phyloP scores from a whole-genome alignment of 164 flowering plant genomes.

The Brasenia schreberi region DNA sequence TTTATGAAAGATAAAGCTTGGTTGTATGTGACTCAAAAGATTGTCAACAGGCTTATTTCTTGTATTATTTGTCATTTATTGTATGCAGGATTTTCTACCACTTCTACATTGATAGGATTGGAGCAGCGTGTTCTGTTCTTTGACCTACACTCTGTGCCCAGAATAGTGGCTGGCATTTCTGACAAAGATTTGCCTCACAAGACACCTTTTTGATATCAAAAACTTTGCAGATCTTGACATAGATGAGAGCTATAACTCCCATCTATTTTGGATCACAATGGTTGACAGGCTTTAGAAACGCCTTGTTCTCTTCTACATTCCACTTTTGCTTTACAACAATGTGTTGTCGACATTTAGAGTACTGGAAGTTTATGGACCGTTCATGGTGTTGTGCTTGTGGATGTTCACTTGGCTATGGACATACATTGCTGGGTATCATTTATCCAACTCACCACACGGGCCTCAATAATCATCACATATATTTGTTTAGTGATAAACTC shows the following conservation, averaged over 20 bases:
- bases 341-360: conserved; percentile 80
- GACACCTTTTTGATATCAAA: conserved; percentile 60
- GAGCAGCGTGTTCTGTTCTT: conserved; percentile 84
- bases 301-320: conserved; percentile 69
- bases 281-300: conserved; percentile 87
- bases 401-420: conserved; percentile 88
- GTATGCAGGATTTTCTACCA: conserved; percentile 68
- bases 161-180: conserved; percentile 71
- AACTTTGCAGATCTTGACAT: conserved; percentile 73
- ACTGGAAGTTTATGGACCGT: conserved; percentile 89
- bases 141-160: conserved; percentile 77
- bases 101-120: conserved; percentile 86
- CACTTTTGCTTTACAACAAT: conserved; percentile 36
- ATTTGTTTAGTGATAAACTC: conserved; percentile 61
- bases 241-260: conserved; percentile 77
- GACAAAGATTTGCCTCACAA: conserved; percentile 74
- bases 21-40: no score
- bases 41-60: no score
- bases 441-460: conserved; percentile 78
- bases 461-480: conserved; percentile 63
- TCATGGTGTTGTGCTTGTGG: conserved; percentile 71
- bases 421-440: conserved; percentile 59
- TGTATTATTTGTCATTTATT: conserved; percentile 52
- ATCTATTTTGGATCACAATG: conserved; percentile 84
- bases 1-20: no score